Base-by-base conservation (phyloP, 768 basidiomycete species). In the Amanita pallidorosea region DNA sequence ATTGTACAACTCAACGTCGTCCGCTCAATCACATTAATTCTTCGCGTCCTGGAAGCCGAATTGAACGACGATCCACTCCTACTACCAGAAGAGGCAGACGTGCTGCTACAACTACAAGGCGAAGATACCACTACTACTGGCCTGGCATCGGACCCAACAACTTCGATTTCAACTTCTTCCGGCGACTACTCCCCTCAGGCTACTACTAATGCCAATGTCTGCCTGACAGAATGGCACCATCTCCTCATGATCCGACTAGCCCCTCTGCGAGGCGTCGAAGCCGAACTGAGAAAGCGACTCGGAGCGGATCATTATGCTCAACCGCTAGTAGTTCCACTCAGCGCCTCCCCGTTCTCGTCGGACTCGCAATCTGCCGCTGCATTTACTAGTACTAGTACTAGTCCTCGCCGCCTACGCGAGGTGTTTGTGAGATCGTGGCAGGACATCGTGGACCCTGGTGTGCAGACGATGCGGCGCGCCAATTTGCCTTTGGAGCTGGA, bases 1-100 rank as follows among this genome's bases (percentile, higher is more conserved):
- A 81, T 89, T 52, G 76, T 90, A 12, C 86, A 87, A 54, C 80
- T 90, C 49, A 90, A 90, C 63, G 74, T 90, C 56, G 78, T 89
- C 34, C 81, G 77, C 46, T 81, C 82, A 35, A 74, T 88, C 56
- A 80, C 78, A 37, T 68, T 70, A 54, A 80, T 90, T 52, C 74
- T 88, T 52, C 74, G 76, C 47, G 72, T 79, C 49, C 65, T 89
- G 47, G 71, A 79, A 56, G 66, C 69, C 3, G 81, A 81, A 45
- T 65, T 81, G 61, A 69, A 70, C 55, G 69, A 70, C 3, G 65
- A 72, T 5, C 50, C 42, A 15, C 13, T 45, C 1, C 27, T 27
- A 27, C 27, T 27, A 27, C 27, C 6, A 15, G 41, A 33, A 9
- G 42, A 45, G 22, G n/a, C n/a, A n/a, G 50, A 51, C 6, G 9